Conservation (phyloP, 139 green algal genomes). For the Zygnema circumcarinatum region DNA sequence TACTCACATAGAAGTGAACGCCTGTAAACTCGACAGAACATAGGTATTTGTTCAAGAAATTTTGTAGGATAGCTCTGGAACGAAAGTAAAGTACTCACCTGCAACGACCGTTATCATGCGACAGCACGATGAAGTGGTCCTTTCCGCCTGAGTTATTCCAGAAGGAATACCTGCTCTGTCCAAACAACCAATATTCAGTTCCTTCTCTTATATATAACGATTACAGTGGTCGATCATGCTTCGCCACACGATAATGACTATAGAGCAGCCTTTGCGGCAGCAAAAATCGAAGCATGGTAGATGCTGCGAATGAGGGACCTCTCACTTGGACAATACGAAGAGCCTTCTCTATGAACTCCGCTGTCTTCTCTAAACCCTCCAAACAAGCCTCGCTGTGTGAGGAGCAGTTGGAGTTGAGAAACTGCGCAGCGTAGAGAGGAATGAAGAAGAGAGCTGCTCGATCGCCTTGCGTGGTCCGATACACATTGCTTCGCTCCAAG, state of each 20-base stretch:
- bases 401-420: constrained; percentile 24
- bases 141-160: background rate
- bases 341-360: background rate
- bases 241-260: no score
- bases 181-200: background rate
- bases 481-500: constrained; percentile 4
- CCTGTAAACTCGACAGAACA: no score
- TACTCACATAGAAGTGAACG: no score
- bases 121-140: constrained; percentile 4
- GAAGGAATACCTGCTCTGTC: background rate
- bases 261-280: no score
- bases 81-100: no score
- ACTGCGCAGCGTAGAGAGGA: constrained; percentile 10
- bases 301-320: no score
- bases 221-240: no score
- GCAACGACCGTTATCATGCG: constrained; percentile 25
- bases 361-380: background rate
- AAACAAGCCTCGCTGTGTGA: background rate
- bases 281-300: no score
- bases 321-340: constrained; percentile 1
- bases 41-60: no score
- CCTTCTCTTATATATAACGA: background rate
- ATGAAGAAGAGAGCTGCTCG: constrained; percentile 24
- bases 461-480: background rate
- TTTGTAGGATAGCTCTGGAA: no score